These are phyloP conservation scores for Nowakowskiella sp. DNA, from an alignment of 192 early-diverging fungal genomes.

Conservation along the genomic window DNA sequence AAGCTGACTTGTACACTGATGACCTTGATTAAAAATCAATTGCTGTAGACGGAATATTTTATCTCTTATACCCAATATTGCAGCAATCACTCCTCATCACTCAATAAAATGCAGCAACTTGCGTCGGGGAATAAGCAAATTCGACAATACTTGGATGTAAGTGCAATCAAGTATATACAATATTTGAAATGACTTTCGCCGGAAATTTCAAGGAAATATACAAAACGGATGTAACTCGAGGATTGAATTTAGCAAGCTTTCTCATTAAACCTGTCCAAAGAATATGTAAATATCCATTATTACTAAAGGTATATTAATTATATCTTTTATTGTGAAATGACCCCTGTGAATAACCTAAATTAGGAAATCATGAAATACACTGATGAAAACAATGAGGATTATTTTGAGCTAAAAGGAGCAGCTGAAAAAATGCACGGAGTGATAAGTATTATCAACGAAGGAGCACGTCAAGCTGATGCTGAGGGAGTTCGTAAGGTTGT, in stretches of 20 bases:
- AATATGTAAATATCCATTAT: slow-evolving; percentile 97
- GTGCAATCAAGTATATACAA: neutral
- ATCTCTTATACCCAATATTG: slow-evolving; percentile 41
- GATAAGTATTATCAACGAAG: slow-evolving; percentile 41
- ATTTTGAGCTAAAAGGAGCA: slow-evolving; percentile 22
- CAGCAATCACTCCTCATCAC: slow-evolving; percentile 31
- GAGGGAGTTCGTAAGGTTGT: slow-evolving; percentile 29
- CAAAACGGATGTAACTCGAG: slow-evolving; percentile 27
- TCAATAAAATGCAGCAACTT: slow-evolving; percentile 25
- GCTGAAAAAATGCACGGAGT: slow-evolving; percentile 36
- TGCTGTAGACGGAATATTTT: slow-evolving; percentile 27
- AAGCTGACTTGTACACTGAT: neutral
- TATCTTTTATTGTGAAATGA: too few species aligned
- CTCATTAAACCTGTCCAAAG: slow-evolving; percentile 98
- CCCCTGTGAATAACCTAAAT: too few species aligned
- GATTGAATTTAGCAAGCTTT: slow-evolving; percentile 41
- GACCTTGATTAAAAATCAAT: neutral
- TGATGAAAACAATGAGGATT: slow-evolving; percentile 26
- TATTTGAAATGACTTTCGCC: neutral
- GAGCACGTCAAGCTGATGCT: slow-evolving; percentile 27
- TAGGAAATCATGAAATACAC: slow-evolving; percentile 50
- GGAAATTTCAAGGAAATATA: slow-evolving; percentile 25
- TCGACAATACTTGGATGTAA: slow-evolving; percentile 39
- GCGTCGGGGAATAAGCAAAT: slow-evolving; percentile 27
- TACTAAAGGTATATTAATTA: slow-evolving; percentile 52